A percentile compares a stretch with the other conserved stretches of the same genome.
These are phyloP conservation scores for Anastatica hierochuntica DNA, from an alignment of 345 rosid genomes.

Conservation along the genomic window DNA sequence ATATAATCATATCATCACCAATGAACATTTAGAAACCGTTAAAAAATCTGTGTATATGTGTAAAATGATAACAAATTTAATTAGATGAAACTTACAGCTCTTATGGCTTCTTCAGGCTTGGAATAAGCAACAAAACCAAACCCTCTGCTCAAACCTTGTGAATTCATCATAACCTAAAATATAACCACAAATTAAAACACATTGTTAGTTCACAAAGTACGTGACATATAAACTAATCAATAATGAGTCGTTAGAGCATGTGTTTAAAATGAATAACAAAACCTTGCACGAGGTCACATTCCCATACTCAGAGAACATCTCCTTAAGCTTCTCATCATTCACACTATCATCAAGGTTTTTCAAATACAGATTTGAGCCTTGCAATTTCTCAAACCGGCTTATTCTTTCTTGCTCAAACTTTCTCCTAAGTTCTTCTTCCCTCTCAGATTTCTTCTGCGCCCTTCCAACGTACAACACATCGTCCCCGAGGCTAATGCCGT, in stretches of 20 bases:
- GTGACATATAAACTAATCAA: neutral
- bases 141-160: conserved; percentile 46
- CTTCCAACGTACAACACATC: conserved; percentile 49
- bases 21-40: too few relatives aligned
- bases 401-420: conserved; percentile 47
- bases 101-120: conserved; percentile 66
- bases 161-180: conserved; percentile 47
- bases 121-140: too few relatives aligned
- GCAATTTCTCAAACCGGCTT: conserved; percentile 37
- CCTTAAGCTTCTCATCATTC: conserved; percentile 45
- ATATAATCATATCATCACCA: neutral
- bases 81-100: conserved; percentile 35
- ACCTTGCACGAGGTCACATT: conserved; percentile 54
- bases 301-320: conserved; percentile 49
- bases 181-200: neutral
- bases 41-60: too few relatives aligned
- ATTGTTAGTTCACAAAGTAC: too few relatives aligned
- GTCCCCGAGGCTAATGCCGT: conserved; percentile 38
- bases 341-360: conserved; percentile 54
- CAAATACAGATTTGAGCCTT: conserved; percentile 49
- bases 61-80: neutral
- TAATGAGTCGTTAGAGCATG: neutral
- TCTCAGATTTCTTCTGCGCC: conserved; percentile 48
- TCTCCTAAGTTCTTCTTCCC: conserved; percentile 41
- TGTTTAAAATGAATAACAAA: too few relatives aligned